Conservation (phyloP, 2,329 filamentous ascomycete species). For the Whalleya microplaca region DNA sequence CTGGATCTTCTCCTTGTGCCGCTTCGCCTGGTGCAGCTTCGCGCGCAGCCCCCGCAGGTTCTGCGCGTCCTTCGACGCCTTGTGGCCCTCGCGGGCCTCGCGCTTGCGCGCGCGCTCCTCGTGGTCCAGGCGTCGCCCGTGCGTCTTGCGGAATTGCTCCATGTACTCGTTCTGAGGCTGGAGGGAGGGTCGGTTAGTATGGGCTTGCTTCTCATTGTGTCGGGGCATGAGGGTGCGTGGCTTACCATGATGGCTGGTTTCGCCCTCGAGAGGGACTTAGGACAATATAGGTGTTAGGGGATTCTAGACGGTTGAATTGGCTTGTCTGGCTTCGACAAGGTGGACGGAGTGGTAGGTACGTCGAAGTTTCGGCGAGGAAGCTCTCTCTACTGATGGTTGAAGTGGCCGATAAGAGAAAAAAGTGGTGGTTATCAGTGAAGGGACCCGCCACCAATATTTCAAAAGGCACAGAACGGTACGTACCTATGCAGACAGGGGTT, state of each 20-base stretch:
- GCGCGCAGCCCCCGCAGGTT: constrained; percentile 89
- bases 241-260: constrained; percentile 30
- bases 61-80: constrained; percentile 86
- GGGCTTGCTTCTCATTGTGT: constrained; percentile 24
- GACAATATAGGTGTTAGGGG: background rate
- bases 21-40: constrained; percentile 91
- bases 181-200: constrained; percentile 15
- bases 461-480: no score
- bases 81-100: constrained; percentile 84
- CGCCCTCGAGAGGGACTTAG: constrained; percentile 37
- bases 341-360: background rate
- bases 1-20: constrained; percentile 97
- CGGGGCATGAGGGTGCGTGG: background rate
- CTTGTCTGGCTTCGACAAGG: background rate
- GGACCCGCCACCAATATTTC: constrained; percentile 21
- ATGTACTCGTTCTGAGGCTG: constrained; percentile 81
- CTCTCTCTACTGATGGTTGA: background rate
- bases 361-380: background rate
- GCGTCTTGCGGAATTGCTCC: constrained; percentile 31
- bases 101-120: constrained; percentile 90
- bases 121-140: constrained; percentile 42
- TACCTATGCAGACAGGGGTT: no score
- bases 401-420: constrained; percentile 18
- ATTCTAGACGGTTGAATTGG: background rate
- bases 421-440: constrained; percentile 19